phyloP scores from a whole-genome alignment of 345 rosid species.

The Syzygium grande region DNA sequence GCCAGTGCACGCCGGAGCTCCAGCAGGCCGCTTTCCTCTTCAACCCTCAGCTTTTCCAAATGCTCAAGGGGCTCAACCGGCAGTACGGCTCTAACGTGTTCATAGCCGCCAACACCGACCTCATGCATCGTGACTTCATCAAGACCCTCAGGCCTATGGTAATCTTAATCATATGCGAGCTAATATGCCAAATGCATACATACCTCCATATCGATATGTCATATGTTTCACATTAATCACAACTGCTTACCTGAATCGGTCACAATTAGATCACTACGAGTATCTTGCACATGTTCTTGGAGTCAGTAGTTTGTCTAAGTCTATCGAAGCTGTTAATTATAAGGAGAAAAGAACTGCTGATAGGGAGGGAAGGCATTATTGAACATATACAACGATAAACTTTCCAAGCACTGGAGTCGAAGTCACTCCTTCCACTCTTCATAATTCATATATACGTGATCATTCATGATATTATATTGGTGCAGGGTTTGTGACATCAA shows the following conservation, averaged over 20 bases:
- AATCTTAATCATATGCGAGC: background rate
- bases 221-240: background rate
- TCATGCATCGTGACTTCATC: conserved; percentile 52
- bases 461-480: background rate
- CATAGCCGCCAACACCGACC: conserved; percentile 39
- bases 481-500: conserved; percentile 55
- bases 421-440: no score
- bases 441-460: background rate
- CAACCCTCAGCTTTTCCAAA: conserved; percentile 51
- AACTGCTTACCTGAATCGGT: background rate
- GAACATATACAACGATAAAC: background rate
- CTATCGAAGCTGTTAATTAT: background rate
- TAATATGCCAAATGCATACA: background rate
- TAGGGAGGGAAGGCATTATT: background rate
- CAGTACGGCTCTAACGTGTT: conserved; percentile 49
- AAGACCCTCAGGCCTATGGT: conserved; percentile 60
- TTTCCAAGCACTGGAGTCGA: no score
- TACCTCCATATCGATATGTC: background rate
- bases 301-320: background rate
- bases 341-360: background rate
- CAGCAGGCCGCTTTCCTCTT: conserved; percentile 56
- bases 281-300: background rate
- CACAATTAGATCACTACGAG: no score
- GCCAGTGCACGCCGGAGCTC: conserved; percentile 58
- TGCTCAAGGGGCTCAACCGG: conserved; percentile 39